phyloP scores from a whole-genome alignment of 164 flowering plant species.

The Kalanchoe fedtschenkoi region DNA sequence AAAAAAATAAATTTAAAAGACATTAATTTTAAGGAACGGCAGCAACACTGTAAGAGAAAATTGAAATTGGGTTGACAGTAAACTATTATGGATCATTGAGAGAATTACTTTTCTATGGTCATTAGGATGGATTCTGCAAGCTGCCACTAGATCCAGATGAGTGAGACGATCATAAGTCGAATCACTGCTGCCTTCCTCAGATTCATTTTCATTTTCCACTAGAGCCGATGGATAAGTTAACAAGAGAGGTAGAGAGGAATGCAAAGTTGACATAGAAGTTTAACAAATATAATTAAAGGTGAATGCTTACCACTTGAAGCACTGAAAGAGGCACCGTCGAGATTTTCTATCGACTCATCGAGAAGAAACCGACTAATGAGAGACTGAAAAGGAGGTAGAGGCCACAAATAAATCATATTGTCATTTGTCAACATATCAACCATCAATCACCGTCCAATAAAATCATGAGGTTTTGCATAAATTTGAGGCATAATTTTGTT shows the following conservation, averaged over 20 bases:
- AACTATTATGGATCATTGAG: neutral
- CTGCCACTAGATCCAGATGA: conserved; percentile 76
- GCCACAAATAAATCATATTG: neutral
- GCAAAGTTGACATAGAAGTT: neutral
- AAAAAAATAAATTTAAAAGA: too few species aligned
- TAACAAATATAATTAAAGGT: neutral
- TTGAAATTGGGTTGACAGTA: neutral
- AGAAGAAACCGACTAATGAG: conserved; percentile 78
- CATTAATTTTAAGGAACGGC: conserved; percentile 1
- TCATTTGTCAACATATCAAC: neutral
- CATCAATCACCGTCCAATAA: neutral
- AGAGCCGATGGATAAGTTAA: neutral
- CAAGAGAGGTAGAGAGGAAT: neutral
- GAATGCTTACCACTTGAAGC: conserved; percentile 27
- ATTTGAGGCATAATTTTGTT: too few species aligned
- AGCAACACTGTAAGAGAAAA: neutral
- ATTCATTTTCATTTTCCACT: conserved; percentile 28
- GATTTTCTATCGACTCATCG: conserved; percentile 51
- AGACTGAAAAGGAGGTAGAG: conserved; percentile 35
- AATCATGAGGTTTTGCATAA: too few species aligned
- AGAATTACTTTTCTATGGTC: conserved; percentile 64
- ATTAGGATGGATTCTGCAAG: conserved; percentile 89
- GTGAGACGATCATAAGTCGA: conserved; percentile 43
- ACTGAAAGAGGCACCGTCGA: conserved; percentile 23
- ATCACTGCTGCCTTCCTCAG: conserved; percentile 12